A percentile compares a stretch with the other conserved stretches of the same genome.
phyloP scores from a whole-genome alignment of 2,329 filamentous ascomycete genomes.

The Microcyclospora pomicola region DNA sequence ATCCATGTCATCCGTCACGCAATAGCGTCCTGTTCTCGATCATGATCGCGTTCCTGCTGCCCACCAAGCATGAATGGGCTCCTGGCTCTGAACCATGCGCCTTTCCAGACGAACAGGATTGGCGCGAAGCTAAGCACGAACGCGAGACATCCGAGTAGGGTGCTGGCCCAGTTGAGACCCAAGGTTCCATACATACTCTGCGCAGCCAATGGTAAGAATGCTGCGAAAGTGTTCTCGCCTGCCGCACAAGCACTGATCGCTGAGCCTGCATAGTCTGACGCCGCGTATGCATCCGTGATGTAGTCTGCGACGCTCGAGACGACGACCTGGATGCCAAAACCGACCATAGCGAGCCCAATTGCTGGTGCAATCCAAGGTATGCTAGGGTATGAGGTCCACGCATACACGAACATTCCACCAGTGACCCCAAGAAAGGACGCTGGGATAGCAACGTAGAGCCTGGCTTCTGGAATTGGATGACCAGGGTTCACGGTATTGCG shows the following conservation, averaged over 20 bases:
- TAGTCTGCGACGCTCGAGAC: conserved; percentile 36
- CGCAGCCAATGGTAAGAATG: conserved; percentile 34
- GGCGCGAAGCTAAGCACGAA: conserved; percentile 32
- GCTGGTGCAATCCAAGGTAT: conserved; percentile 36
- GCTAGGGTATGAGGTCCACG: conserved; percentile 32
- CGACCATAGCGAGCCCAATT: conserved; percentile 34
- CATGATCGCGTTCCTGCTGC: neutral
- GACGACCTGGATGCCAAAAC: conserved; percentile 36
- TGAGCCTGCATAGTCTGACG: conserved; percentile 33
- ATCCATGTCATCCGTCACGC: too few relatives aligned
- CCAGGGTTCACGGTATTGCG: conserved; percentile 25
- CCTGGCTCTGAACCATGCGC: conserved; percentile 17
- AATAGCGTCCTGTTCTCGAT: too few relatives aligned
- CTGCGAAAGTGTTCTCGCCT: conserved; percentile 36
- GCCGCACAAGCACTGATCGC: conserved; percentile 36
- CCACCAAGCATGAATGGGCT: conserved; percentile 22
- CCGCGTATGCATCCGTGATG: conserved; percentile 35
- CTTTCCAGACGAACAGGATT: conserved; percentile 28
- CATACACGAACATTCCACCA: conserved; percentile 39
- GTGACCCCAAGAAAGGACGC: conserved; percentile 33
- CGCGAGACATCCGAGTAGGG: conserved; percentile 31
- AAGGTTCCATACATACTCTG: conserved; percentile 35
- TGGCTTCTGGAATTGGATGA: conserved; percentile 30
- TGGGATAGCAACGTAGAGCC: conserved; percentile 31
- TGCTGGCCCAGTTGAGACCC: conserved; percentile 38